These are phyloP conservation scores for Cordyceps cicadae DNA, from an alignment of 2,329 filamentous ascomycete species.

Conservation along the genomic window DNA sequence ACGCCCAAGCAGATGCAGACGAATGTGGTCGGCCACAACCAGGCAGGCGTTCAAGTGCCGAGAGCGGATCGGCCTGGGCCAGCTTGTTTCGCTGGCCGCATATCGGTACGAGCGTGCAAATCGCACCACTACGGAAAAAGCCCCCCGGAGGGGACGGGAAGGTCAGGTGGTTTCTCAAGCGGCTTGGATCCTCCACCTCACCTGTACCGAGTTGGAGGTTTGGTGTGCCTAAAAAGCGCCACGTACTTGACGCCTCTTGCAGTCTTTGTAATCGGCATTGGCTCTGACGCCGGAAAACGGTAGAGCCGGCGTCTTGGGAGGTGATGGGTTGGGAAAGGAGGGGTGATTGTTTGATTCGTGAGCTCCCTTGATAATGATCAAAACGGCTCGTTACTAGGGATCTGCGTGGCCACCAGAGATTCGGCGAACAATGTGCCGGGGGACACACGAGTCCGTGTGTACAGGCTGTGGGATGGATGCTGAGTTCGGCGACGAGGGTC, in stretches of 20 bases:
- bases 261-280: neutral
- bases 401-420: neutral
- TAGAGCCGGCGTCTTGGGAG: neutral
- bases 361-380: neutral
- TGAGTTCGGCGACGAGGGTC: neutral
- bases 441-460: neutral
- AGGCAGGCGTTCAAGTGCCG: neutral
- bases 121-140: neutral
- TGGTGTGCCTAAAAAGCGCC: neutral
- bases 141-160: neutral
- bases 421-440: neutral
- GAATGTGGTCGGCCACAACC: neutral
- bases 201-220: neutral
- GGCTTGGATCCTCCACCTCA: too few relatives aligned
- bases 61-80: neutral
- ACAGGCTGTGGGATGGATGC: neutral
- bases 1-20: too few relatives aligned
- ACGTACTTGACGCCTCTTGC: neutral
- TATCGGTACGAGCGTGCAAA: neutral
- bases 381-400: neutral
- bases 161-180: neutral
- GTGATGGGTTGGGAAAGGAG: neutral
- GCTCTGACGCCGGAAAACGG: neutral
- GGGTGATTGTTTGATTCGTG: neutral
- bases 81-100: neutral